These are phyloP conservation scores for Lentinus brumalis DNA, from an alignment of 768 basidiomycete species.

Conservation along the genomic window DNA sequence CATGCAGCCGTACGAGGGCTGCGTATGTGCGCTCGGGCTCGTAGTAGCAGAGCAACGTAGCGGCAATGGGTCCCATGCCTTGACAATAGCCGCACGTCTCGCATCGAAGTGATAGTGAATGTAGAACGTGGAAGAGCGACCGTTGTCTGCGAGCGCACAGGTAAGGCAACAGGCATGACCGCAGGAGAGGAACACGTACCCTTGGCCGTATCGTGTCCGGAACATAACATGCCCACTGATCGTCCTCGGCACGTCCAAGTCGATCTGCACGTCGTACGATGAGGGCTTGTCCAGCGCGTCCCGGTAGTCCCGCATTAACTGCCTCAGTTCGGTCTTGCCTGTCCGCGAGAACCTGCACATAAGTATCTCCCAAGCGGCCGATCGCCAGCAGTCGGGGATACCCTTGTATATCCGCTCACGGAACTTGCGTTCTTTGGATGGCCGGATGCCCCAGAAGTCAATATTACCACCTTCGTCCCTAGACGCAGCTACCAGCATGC, in stretches of 20 bases:
- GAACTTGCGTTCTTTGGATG: conserved; percentile 67
- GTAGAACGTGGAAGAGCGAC: conserved; percentile 91
- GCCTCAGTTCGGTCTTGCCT: conserved; percentile 46
- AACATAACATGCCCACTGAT: conserved; percentile 95
- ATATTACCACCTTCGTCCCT: conserved; percentile 81
- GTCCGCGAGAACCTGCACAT: conserved; percentile 56
- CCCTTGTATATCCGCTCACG: conserved; percentile 88
- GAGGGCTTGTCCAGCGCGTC: conserved; percentile 79
- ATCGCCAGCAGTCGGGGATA: conserved; percentile 94
- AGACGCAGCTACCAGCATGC: conserved; percentile 74
- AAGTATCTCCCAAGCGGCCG: conserved; percentile 88
- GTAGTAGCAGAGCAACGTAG: conserved; percentile 92
- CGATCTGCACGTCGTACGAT: conserved; percentile 93
- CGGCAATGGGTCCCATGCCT: conserved; percentile 98
- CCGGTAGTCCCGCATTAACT: conserved; percentile 53
- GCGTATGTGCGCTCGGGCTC: conserved; percentile 88
- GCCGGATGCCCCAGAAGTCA: conserved; percentile 67
- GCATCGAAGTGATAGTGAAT: conserved; percentile 88
- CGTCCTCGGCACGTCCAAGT: conserved; percentile 95
- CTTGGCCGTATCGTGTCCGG: conserved; percentile 92
- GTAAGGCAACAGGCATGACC: background rate
- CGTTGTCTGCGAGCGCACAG: conserved; percentile 69
- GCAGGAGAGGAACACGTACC: conserved; percentile 53
- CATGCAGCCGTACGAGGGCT: conserved; percentile 84
- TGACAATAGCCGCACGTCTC: conserved; percentile 92